Conservation (phyloP, 257 asterid species). For the Penstemon eatonii region DNA sequence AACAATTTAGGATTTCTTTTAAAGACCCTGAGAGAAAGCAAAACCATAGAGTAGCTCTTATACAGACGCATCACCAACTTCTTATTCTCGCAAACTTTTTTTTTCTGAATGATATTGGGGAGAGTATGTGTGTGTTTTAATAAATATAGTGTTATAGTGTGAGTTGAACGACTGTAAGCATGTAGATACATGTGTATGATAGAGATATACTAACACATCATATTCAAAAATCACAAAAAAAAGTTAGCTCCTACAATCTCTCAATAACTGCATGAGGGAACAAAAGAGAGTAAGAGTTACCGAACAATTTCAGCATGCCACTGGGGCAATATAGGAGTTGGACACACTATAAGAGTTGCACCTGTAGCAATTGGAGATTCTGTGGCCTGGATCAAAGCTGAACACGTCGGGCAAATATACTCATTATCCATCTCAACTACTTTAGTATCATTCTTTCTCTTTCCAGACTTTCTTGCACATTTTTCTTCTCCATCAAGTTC, state of each 20-base stretch:
- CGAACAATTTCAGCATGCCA: slow-evolving; percentile 98
- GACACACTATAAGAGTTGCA: slow-evolving; percentile 98
- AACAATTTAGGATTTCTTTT: not conserved
- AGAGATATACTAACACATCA: slow-evolving; percentile 2
- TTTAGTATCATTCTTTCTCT: slow-evolving; percentile 45
- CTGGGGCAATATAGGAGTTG: slow-evolving; percentile 94
- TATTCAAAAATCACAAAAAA: slow-evolving; percentile 10
- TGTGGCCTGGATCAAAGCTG: slow-evolving; percentile 76
- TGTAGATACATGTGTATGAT: slow-evolving; percentile 1
- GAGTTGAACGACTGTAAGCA: slow-evolving; percentile 16
- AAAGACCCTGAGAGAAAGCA: slow-evolving; percentile 10
- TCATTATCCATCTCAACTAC: slow-evolving; percentile 63
- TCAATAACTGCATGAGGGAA: slow-evolving; percentile 27
- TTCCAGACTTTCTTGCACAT: slow-evolving; percentile 38
- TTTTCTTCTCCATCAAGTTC: slow-evolving; percentile 34
- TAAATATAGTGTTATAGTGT: not conserved
- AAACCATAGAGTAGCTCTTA: slow-evolving; percentile 23
- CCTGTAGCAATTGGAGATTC: slow-evolving; percentile 84
- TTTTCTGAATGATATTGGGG: slow-evolving; percentile 1
- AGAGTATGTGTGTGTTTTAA: not conserved
- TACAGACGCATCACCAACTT: no score
- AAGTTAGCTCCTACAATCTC: slow-evolving; percentile 16
- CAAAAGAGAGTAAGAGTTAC: slow-evolving; percentile 51
- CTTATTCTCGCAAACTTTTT: slow-evolving; percentile 2
- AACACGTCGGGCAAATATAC: slow-evolving; percentile 71